Percentiles rank a stretch among this genome's conserved stretches.
These are phyloP conservation scores for Striga hermonthica DNA, from an alignment of 305 asterid species.

Conservation along the genomic window DNA sequence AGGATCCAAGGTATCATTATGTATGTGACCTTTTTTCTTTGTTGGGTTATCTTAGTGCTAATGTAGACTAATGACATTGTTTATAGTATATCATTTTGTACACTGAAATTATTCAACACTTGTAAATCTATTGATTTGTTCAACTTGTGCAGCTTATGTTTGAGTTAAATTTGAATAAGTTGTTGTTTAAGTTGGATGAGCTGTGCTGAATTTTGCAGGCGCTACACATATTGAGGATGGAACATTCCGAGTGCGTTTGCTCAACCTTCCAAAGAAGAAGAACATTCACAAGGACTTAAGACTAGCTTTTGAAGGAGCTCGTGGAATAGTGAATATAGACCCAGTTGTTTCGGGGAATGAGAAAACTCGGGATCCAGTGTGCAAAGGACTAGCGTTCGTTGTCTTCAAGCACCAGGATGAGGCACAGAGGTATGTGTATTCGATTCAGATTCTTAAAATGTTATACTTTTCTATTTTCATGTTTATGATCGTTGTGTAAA, in stretches of 20 bases:
- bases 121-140: not conserved
- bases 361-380: constrained; percentile 84
- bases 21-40: too few relatives aligned
- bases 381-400: constrained; percentile 81
- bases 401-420: constrained; percentile 58
- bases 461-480: not conserved
- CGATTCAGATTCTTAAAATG: not conserved
- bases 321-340: constrained; percentile 59
- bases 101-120: too few relatives aligned
- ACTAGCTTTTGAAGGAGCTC: constrained; percentile 60
- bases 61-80: too few relatives aligned
- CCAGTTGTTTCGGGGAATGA: constrained; percentile 82
- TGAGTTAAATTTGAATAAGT: not conserved
- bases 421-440: constrained; percentile 61
- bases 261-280: constrained; percentile 89
- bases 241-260: constrained; percentile 56
- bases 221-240: constrained; percentile 38
- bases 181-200: constrained; percentile 14
- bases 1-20: too few relatives aligned
- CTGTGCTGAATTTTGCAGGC: constrained; percentile 34
- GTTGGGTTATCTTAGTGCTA: too few relatives aligned
- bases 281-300: constrained; percentile 73
- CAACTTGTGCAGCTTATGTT: not conserved
- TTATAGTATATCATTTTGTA: too few relatives aligned
- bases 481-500: not conserved